Evolutionary conservation across 345 rosid species (phyloP).

Genomic region (Aegle marmelos): DNA sequence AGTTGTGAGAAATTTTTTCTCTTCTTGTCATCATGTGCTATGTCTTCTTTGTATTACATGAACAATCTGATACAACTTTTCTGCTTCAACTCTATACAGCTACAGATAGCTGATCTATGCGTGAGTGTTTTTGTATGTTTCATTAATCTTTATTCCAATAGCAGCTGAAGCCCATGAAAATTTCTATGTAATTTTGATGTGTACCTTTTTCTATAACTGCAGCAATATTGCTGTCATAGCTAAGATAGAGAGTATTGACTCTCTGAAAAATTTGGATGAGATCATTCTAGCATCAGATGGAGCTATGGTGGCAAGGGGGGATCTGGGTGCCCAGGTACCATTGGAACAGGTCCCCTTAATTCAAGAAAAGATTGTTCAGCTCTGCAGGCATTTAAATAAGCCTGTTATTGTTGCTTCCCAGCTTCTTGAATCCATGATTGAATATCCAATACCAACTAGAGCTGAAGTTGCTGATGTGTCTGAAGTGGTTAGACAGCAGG

Average conservation of each 20-base stretch:
- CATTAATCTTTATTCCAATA: neutral
- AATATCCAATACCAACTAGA: slow-evolving; percentile 27
- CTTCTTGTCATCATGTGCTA: neutral
- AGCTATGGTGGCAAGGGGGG: slow-evolving; percentile 24
- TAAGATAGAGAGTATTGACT: slow-evolving; percentile 59
- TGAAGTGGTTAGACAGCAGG: slow-evolving; percentile 20
- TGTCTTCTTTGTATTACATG: neutral
- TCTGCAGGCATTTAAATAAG: slow-evolving; percentile 19
- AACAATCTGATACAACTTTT: neutral
- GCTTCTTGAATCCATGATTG: slow-evolving; percentile 24
- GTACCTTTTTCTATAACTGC: slow-evolving; percentile 8
- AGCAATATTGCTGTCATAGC: slow-evolving; percentile 55
- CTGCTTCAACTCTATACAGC: neutral
- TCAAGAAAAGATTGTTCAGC: slow-evolving; percentile 14
- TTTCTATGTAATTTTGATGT: neutral
- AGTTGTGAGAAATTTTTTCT: neutral
- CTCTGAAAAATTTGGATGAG: slow-evolving; percentile 49
- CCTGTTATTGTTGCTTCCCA: slow-evolving; percentile 29
- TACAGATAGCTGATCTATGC: neutral
- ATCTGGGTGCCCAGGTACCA: slow-evolving; percentile 24
- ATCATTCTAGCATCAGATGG: slow-evolving; percentile 41
- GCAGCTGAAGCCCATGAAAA: neutral
- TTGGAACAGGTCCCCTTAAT: slow-evolving; percentile 19
- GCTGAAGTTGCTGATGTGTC: slow-evolving; percentile 31
- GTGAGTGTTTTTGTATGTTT: neutral